These are phyloP conservation scores for Jaminaea rosea DNA, from an alignment of 1,284 basidiomycete genomes.

Conservation along the genomic window DNA sequence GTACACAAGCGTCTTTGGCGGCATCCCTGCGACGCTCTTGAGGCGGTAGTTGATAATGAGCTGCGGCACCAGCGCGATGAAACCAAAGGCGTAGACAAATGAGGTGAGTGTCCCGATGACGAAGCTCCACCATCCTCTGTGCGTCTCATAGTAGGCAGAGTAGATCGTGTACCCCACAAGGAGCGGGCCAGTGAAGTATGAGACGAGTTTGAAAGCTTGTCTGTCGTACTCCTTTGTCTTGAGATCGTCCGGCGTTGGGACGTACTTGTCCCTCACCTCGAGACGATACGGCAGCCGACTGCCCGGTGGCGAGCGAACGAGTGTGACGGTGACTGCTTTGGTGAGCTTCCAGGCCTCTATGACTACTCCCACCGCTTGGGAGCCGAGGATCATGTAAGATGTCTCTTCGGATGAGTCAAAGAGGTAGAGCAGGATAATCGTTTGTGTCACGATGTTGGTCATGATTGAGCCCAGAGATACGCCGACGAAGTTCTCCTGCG, in stretches of 20 bases:
- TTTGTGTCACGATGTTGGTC: slow-evolving; percentile 76
- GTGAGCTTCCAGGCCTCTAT: slow-evolving; percentile 91
- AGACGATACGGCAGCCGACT: slow-evolving; percentile 66
- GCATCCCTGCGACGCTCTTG: slow-evolving; percentile 81
- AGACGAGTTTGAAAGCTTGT: slow-evolving; percentile 81
- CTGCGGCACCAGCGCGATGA: slow-evolving; percentile 57
- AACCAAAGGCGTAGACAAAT: slow-evolving; percentile 93
- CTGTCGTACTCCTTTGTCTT: slow-evolving; percentile 90
- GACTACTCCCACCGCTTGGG: slow-evolving; percentile 64
- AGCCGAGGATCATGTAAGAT: slow-evolving; percentile 85
- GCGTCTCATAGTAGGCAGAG: slow-evolving; percentile 58
- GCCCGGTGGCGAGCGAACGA: slow-evolving; percentile 57
- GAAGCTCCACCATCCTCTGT: slow-evolving; percentile 91
- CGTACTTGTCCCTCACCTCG: slow-evolving; percentile 80
- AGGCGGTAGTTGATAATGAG: slow-evolving; percentile 65
- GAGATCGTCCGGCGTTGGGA: slow-evolving; percentile 84
- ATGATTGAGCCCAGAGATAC: slow-evolving; percentile 59
- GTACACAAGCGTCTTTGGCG: slow-evolving; percentile 94
- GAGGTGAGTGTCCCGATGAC: slow-evolving; percentile 70
- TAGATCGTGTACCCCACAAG: slow-evolving; percentile 80
- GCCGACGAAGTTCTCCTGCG: slow-evolving; percentile 56
- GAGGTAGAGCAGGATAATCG: slow-evolving; percentile 80
- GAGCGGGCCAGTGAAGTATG: slow-evolving; percentile 72
- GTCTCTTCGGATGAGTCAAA: slow-evolving; percentile 92
- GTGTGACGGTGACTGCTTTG: slow-evolving; percentile 66